Evolutionary conservation across 306 rosid species (phyloP).

Genomic region (Casuarina cunninghamiana): DNA sequence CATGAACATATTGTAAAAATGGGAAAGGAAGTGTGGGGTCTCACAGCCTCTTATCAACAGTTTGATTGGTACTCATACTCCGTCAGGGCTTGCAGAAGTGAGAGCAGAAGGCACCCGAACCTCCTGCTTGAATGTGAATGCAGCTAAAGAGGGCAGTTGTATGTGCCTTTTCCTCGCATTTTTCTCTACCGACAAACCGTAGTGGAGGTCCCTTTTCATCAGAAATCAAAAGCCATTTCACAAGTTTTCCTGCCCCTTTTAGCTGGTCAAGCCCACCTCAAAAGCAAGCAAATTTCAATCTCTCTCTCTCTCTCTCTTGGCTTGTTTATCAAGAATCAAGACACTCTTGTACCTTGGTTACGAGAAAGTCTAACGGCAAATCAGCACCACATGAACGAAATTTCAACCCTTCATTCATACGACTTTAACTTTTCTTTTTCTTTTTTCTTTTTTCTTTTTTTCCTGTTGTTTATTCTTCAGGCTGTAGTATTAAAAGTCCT

Average conservation of each 20-base stretch:
- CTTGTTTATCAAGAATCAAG: slow-evolving; percentile 28
- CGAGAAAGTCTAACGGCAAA: slow-evolving; percentile 13
- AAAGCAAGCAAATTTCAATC: slow-evolving; percentile 35
- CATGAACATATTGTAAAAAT: too few species aligned
- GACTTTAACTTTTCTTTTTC: slow-evolving; percentile 2
- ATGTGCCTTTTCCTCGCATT: slow-evolving; percentile 19
- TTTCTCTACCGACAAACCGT: slow-evolving; percentile 55
- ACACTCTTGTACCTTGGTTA: neutral
- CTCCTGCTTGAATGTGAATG: neutral
- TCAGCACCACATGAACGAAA: neutral
- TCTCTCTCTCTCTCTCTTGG: slow-evolving; percentile 15
- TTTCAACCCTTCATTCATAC: neutral
- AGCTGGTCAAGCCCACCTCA: slow-evolving; percentile 51
- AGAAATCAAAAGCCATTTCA: slow-evolving; percentile 35
- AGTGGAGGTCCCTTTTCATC: slow-evolving; percentile 56
- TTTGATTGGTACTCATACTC: too few species aligned
- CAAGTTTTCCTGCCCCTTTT: slow-evolving; percentile 21
- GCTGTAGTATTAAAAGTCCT: neutral
- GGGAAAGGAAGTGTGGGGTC: too few species aligned
- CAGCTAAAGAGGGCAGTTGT: slow-evolving; percentile 26
- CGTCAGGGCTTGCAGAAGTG: neutral
- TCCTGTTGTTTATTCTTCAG: neutral
- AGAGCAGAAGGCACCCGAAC: neutral
- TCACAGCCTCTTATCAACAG: too few species aligned
- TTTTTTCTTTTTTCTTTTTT: slow-evolving; percentile 7